Conservation (phyloP, 1,284 basidiomycete species). For the Kalmanozyma brasiliensis region DNA sequence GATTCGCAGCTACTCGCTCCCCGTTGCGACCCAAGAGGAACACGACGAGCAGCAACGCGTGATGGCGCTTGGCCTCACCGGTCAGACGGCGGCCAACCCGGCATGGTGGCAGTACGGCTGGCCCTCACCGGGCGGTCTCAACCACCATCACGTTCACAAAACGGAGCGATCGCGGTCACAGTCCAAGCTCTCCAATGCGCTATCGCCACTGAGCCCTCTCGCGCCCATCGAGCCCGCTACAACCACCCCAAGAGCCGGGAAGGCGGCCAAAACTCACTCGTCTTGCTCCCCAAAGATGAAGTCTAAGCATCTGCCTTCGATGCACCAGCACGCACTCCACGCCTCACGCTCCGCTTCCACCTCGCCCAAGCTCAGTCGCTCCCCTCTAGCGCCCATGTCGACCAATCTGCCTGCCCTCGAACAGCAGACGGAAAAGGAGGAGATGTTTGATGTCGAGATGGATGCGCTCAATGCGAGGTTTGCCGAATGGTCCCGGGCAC, state of each 20-base stretch:
- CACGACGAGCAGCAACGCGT: constrained; percentile 53
- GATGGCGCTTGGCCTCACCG: constrained; percentile 45
- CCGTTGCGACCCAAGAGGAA: constrained; percentile 59
- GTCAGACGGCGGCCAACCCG: constrained; percentile 32
- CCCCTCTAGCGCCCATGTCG: constrained; percentile 35
- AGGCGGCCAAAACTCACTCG: constrained; percentile 28
- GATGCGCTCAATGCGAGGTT: constrained; percentile 42
- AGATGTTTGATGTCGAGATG: constrained; percentile 41
- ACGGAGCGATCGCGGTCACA: constrained; percentile 25
- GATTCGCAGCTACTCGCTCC: constrained; percentile 59
- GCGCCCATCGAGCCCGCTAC: not conserved
- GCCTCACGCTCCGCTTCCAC: constrained; percentile 23
- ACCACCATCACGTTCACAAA: constrained; percentile 29
- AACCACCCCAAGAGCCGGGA: constrained; percentile 14
- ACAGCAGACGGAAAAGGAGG: constrained; percentile 23
- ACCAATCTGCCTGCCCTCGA: constrained; percentile 35
- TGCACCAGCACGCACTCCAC: constrained; percentile 30
- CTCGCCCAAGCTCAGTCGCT: constrained; percentile 35
- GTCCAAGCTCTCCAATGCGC: constrained; percentile 23
- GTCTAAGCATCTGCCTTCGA: constrained; percentile 32
- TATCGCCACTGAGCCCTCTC: constrained; percentile 13
- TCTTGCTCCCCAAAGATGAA: constrained; percentile 46
- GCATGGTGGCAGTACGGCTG: constrained; percentile 51
- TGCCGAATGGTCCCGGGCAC: constrained; percentile 32
- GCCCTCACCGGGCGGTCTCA: constrained; percentile 43